Conservation (phyloP, 2,329 filamentous ascomycete genomes). For the Furcasterigmium sp. region DNA sequence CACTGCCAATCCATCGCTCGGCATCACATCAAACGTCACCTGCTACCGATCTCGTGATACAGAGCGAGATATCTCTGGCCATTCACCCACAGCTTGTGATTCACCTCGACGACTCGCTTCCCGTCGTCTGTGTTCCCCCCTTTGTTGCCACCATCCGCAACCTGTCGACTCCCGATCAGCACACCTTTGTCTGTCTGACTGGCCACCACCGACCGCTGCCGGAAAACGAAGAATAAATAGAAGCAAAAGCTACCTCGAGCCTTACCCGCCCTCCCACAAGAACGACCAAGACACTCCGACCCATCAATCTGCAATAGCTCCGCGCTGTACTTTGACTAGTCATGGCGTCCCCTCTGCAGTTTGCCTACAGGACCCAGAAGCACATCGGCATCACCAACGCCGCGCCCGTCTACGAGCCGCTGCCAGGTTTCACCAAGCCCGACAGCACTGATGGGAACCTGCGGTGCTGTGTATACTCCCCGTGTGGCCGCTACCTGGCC, state of each 20-base stretch:
- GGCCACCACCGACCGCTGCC: slow-evolving; percentile 1
- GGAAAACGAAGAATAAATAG: slow-evolving; percentile 10
- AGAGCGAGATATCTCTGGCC: too few relatives aligned
- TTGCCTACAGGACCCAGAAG: slow-evolving; percentile 97
- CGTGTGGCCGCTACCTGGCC: slow-evolving; percentile 92
- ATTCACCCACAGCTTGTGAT: too few relatives aligned
- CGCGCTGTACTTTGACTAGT: slow-evolving; percentile 79
- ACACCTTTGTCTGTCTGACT: not conserved
- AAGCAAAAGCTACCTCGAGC: slow-evolving; percentile 8
- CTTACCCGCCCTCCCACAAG: slow-evolving; percentile 7
- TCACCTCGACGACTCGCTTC: too few relatives aligned
- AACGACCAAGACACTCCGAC: slow-evolving; percentile 9
- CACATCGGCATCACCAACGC: slow-evolving; percentile 91
- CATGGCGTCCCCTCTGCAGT: slow-evolving; percentile 91
- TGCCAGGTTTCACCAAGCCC: slow-evolving; percentile 79
- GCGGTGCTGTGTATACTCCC: slow-evolving; percentile 91
- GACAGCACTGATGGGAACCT: slow-evolving; percentile 87
- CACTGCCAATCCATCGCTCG: too few relatives aligned
- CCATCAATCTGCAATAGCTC: slow-evolving; percentile 20
- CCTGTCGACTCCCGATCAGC: too few relatives aligned
- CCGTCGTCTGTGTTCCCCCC: too few relatives aligned
- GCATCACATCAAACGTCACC: too few relatives aligned
- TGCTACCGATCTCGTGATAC: too few relatives aligned
- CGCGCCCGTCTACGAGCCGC: slow-evolving; percentile 77
- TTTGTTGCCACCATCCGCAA: too few relatives aligned